phyloP scores from a whole-genome alignment of 805 yeast species.

The Nakazawaea populi region DNA sequence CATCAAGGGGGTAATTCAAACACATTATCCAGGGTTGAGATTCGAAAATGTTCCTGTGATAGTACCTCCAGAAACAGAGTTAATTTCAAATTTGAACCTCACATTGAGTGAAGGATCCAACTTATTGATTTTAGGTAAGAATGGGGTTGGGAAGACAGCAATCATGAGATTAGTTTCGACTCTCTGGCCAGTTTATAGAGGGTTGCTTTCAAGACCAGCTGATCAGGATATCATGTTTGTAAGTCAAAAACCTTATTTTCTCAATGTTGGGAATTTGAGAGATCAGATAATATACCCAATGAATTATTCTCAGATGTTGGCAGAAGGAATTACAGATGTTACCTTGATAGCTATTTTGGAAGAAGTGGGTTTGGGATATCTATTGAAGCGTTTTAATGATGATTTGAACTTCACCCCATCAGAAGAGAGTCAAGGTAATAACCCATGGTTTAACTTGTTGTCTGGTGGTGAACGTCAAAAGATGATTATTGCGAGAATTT shows the following conservation, averaged over 20 bases:
- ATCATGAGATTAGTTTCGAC: constrained; percentile 81
- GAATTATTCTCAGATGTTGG: constrained; percentile 71
- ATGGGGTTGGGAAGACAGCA: constrained; percentile 87
- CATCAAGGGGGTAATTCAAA: constrained; percentile 76
- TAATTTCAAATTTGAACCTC: constrained; percentile 59
- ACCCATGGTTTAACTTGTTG: constrained; percentile 77
- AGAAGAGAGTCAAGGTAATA: constrained; percentile 18
- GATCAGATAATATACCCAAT: constrained; percentile 90
- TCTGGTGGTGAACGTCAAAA: constrained; percentile 97
- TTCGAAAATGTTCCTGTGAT: constrained; percentile 79
- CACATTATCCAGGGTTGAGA: constrained; percentile 70
- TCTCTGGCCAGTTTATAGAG: constrained; percentile 86
- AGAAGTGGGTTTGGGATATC: constrained; percentile 76
- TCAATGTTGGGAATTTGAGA: constrained; percentile 70
- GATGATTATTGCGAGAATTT: constrained; percentile 77
- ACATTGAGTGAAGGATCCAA: constrained; percentile 60
- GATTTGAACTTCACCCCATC: constrained; percentile 40
- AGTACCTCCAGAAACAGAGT: constrained; percentile 67
- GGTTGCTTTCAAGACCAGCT: constrained; percentile 73
- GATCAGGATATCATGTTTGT: constrained; percentile 65
- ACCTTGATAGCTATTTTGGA: constrained; percentile 60
- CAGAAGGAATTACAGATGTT: constrained; percentile 63
- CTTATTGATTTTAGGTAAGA: constrained; percentile 75
- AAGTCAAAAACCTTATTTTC: constrained; percentile 84
- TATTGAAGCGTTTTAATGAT: constrained; percentile 57